These are phyloP conservation scores for Carex scoparia DNA, from an alignment of 176 grass and related monocot species.

Conservation along the genomic window DNA sequence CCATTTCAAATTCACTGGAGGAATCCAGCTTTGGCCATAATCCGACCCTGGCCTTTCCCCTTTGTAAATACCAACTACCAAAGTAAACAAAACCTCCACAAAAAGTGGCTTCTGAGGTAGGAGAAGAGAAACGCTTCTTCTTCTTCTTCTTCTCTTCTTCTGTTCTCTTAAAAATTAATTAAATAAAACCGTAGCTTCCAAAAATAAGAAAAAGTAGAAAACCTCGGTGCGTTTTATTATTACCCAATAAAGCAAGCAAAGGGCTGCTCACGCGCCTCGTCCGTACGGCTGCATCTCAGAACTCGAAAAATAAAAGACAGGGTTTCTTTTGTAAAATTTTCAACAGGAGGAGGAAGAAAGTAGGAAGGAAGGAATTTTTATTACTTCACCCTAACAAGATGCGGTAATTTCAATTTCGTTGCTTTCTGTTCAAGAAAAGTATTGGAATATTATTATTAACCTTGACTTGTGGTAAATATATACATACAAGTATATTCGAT, in stretches of 20 bases:
- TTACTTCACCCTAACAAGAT: neutral
- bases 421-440: neutral
- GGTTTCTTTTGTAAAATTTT: slow-evolving; percentile 18
- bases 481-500: neutral
- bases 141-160: no score
- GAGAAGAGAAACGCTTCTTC: slow-evolving; percentile 4
- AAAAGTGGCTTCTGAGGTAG: slow-evolving; percentile 9
- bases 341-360: neutral
- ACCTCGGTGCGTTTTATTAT: slow-evolving; percentile 18
- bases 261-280: slow-evolving; percentile 19
- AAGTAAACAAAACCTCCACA: neutral
- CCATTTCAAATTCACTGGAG: neutral
- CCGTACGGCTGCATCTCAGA: slow-evolving; percentile 20
- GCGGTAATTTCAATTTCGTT: neutral
- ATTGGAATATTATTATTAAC: neutral
- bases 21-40: neutral
- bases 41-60: neutral
- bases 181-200: slow-evolving; percentile 13
- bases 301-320: slow-evolving; percentile 26
- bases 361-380: slow-evolving; percentile 12
- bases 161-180: neutral
- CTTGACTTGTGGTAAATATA: neutral
- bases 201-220: slow-evolving; percentile 26
- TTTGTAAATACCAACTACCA: neutral
- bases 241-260: slow-evolving; percentile 27